A percentile compares a stretch with the other conserved stretches of the same genome.
Conservation (phyloP, 495 filamentous ascomycete genomes). For the Hypoxylon lienhwacheense region DNA sequence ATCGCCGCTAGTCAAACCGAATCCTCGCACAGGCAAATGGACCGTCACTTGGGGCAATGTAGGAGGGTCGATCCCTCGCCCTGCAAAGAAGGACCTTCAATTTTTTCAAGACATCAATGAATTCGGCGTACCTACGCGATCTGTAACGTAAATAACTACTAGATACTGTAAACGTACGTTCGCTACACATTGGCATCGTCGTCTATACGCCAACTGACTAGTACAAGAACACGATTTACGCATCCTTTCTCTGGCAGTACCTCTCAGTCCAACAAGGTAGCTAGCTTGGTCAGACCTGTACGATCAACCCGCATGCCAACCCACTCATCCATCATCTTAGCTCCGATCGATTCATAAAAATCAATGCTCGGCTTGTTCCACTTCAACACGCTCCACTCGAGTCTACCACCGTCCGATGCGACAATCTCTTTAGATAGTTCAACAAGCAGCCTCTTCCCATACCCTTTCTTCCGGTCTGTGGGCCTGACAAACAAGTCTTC, state of each 20-base stretch:
- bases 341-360: slow-evolving; percentile 85
- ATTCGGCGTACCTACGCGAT: slow-evolving; percentile 6
- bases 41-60: slow-evolving; percentile 42
- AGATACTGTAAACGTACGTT: slow-evolving; percentile 2
- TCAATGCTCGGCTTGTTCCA: slow-evolving; percentile 87
- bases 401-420: slow-evolving; percentile 67
- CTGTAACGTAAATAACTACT: not conserved
- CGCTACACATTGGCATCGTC: too few species aligned
- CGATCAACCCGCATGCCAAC: slow-evolving; percentile 86
- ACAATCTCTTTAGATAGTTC: slow-evolving; percentile 77
- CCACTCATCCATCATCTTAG: slow-evolving; percentile 84
- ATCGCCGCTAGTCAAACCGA: slow-evolving; percentile 36
- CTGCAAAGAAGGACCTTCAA: slow-evolving; percentile 21
- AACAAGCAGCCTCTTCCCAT: slow-evolving; percentile 73
- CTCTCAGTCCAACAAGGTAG: slow-evolving; percentile 44
- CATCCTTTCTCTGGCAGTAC: not conserved
- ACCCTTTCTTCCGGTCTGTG: slow-evolving; percentile 69
- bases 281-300: slow-evolving; percentile 66
- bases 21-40: slow-evolving; percentile 31
- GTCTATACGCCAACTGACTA: too few species aligned
- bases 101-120: slow-evolving; percentile 39
- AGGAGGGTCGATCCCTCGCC: slow-evolving; percentile 9
- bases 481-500: slow-evolving; percentile 88
- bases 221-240: not conserved
- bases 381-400: slow-evolving; percentile 93